Conservation (phyloP, 2,329 filamentous ascomycete species). For the Incumbomyces delicatus region DNA sequence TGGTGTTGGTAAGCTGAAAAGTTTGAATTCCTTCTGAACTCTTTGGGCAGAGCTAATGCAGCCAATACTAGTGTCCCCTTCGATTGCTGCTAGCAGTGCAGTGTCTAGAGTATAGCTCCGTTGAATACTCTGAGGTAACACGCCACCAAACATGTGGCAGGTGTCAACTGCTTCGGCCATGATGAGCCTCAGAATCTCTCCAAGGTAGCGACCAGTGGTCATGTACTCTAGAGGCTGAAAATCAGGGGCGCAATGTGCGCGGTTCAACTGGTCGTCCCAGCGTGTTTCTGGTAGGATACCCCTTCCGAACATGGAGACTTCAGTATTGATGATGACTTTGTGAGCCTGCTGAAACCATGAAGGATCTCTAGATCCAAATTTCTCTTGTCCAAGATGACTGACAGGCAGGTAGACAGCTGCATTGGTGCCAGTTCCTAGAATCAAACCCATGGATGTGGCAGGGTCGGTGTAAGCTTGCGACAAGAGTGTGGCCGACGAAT, state of each 20-base stretch:
- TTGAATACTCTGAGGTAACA: slow-evolving; percentile 45
- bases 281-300: slow-evolving; percentile 48
- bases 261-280: slow-evolving; percentile 54
- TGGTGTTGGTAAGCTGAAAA: slow-evolving; percentile 35
- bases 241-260: slow-evolving; percentile 47
- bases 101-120: slow-evolving; percentile 52
- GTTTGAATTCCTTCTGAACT: slow-evolving; percentile 44
- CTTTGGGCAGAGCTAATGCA: slow-evolving; percentile 32
- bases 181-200: slow-evolving; percentile 53
- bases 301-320: slow-evolving; percentile 56
- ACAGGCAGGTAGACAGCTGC: slow-evolving; percentile 54
- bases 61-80: slow-evolving; percentile 34
- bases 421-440: slow-evolving; percentile 57
- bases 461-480: slow-evolving; percentile 53
- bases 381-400: slow-evolving; percentile 41
- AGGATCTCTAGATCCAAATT: slow-evolving; percentile 46
- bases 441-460: slow-evolving; percentile 52
- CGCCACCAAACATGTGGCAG: slow-evolving; percentile 47
- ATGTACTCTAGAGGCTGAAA: slow-evolving; percentile 59
- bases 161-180: slow-evolving; percentile 50
- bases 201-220: slow-evolving; percentile 53
- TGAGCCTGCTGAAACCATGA: slow-evolving; percentile 48
- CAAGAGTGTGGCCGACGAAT: slow-evolving; percentile 51
- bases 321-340: slow-evolving; percentile 55
- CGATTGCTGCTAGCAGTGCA: slow-evolving; percentile 48